Base-by-base conservation (phyloP, 768 basidiomycete species). In the Sistotremastrum suecicum region DNA sequence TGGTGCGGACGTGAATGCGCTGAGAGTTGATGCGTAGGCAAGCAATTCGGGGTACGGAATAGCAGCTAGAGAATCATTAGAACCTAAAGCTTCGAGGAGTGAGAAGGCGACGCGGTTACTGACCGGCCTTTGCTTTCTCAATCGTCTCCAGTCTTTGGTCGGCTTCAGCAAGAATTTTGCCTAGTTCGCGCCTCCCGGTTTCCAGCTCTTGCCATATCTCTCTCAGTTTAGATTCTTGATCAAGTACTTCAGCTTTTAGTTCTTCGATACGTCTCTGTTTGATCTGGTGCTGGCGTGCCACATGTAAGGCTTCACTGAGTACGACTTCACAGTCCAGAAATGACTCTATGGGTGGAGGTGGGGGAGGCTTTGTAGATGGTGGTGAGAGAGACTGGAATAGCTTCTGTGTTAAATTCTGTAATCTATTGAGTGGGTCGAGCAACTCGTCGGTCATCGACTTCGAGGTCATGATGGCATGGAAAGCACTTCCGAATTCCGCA, bases 1-100 rank as follows among this genome's bases (percentile, higher is more conserved):
- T 5, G 87, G 87, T 7, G 86, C 87, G 34, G 87, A 87, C 4
- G 87, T 87, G 62, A 88, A 90, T 9, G 83, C 75, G 51, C 83
- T 83, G 45, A 90, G 69, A 50, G 80, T 83, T 56, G 87, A 83
- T 3, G 87, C 87, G 60, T 90, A 89, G 2, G 81, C 75, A 50
- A 90, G 69, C 7, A 90, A 67, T 54, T 87, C 84, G 3, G 84
- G 81, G 56, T 87, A 87, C 3, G 83, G 82, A 48, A 89, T 79
- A 7, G 86, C 69, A 5, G 76, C 86, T 90, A 47, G 11, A 29
- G 20, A 49, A 35, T 20, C 20, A 20, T 20, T 20, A 20, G 20
- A 20, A 20, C 20, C 20, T 20, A 20, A 20, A 20, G 20, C 20
- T 20, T 20, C 20, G 20, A 20, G 20, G 20, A 20, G 20, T 20